Evolutionary conservation across 441 rosid genomes (phyloP).

Genomic region (Adansonia gregorii): DNA sequence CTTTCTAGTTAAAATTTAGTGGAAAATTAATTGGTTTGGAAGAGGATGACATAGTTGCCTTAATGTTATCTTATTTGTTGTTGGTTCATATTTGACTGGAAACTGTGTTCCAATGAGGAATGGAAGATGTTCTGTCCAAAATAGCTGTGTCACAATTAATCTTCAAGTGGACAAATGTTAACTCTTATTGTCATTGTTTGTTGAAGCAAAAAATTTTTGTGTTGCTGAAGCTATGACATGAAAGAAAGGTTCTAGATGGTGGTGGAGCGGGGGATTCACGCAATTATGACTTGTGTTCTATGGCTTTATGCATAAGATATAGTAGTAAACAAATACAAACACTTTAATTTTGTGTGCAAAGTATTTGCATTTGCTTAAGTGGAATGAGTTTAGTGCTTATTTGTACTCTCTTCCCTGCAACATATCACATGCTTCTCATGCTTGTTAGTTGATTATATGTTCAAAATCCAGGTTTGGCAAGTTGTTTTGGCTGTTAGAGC

Average conservation of each 20-base stretch:
- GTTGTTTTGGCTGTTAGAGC: conserved; percentile 87
- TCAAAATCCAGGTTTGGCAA: conserved; percentile 89
- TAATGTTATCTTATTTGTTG: not conserved
- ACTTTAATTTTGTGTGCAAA: conserved; percentile 5
- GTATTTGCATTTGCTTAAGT: conserved; percentile 17
- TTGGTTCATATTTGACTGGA: not conserved
- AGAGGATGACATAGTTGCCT: not conserved
- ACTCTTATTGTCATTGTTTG: not conserved
- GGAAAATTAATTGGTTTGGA: not conserved
- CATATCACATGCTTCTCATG: not conserved
- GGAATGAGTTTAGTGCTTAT: conserved; percentile 23
- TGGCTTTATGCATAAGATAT: not conserved
- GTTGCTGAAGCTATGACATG: not conserved
- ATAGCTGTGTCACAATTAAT: not conserved
- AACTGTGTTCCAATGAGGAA: not conserved
- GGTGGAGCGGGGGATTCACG: not conserved
- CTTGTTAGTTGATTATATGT: conserved; percentile 20
- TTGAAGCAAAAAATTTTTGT: not conserved
- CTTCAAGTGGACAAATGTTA: not conserved
- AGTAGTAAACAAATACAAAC: conserved; percentile 20
- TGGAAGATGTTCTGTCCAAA: not conserved
- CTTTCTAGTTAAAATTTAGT: not conserved
- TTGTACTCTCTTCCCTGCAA: not conserved
- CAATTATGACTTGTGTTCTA: not conserved
- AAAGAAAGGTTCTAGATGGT: not conserved